Evolutionary conservation across 2,329 filamentous ascomycete genomes (phyloP), one percentile per base, ranked within the genome.

Genomic region (Cordyceps javanica): DNA sequence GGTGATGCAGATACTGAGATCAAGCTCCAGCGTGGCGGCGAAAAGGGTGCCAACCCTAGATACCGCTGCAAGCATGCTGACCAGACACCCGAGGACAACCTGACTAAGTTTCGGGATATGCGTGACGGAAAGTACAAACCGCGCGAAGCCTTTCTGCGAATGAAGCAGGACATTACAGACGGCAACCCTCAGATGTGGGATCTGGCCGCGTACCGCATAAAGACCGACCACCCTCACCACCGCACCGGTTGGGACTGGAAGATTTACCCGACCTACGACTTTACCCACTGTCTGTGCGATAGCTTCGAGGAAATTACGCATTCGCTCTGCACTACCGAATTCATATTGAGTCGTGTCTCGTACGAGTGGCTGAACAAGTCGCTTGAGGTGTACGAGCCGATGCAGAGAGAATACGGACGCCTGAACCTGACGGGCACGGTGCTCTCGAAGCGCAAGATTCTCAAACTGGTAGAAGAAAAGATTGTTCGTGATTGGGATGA

Each of bases 161-260:
- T 97, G 92, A 96, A 96, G 77, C 90, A 96, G 78, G 83, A 91
- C 62, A 90, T 90, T 61, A 82, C 83, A 52, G 87, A 88, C 65
- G 87, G 88, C 30, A 97, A 97, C 70, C 91, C 92, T 7, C 90
- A 96, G 73, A 92, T 96, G 89, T 97, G 93, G 93, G 93, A 97
- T 77, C 75, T 96, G 55, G 89, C 90, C 2, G 93, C 93, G 16
- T 97, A 96, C 73, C 85, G 93, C 60, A 87, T 97, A 60, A 82
- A 88, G 66, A 85, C 89, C 42, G 74, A 82, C 59, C 79, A 78
- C 60, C 80, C 85, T 44, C 91, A 96, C 69, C 85, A 90, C 72
- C 83, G 90, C 36, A 96, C 92, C 0, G 90, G 89, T 30, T 77
- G 82, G 62, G 85, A 88, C 68, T 97, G 92, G 91, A 88, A 86